These are phyloP conservation scores for Pythium grandisporangium DNA, from an alignment of 352 stramenopile genomes.

Conservation along the genomic window DNA sequence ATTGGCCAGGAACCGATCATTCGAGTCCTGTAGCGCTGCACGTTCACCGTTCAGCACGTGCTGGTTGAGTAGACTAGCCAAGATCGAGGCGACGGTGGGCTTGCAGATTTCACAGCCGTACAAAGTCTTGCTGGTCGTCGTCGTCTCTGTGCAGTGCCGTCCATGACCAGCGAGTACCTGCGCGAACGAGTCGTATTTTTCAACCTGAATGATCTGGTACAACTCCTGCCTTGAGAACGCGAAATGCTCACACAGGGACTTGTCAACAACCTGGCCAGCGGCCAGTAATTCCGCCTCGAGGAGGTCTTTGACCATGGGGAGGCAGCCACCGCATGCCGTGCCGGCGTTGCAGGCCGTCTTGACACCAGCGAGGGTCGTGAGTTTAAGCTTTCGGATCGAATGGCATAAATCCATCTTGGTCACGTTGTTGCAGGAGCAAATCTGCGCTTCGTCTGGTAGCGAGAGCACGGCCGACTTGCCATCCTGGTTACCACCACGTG, in stretches of 20 bases:
- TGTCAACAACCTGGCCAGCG: constrained; percentile 82
- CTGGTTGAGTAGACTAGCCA: constrained; percentile 86
- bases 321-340: constrained; percentile 86
- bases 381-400: constrained; percentile 66
- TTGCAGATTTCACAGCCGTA: constrained; percentile 92
- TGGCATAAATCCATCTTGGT: constrained; percentile 71
- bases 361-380: constrained; percentile 58
- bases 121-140: constrained; percentile 19
- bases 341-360: constrained; percentile 85
- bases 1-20: constrained; percentile 89
- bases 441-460: constrained; percentile 70
- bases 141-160: constrained; percentile 9
- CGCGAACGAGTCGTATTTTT: constrained; percentile 81
- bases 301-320: constrained; percentile 86
- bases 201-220: constrained; percentile 79
- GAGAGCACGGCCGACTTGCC: constrained; percentile 29
- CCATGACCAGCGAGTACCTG: constrained; percentile 82
- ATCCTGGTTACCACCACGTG: constrained; percentile 17
- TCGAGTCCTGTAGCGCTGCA: constrained; percentile 86
- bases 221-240: constrained; percentile 84
- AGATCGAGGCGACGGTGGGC: constrained; percentile 84
- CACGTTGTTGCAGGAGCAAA: constrained; percentile 93
- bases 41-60: constrained; percentile 74
- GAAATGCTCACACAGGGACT: constrained; percentile 90
- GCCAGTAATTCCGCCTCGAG: constrained; percentile 75